Evolutionary conservation across 441 rosid species (phyloP).

Genomic region (Isatis lusitanica): DNA sequence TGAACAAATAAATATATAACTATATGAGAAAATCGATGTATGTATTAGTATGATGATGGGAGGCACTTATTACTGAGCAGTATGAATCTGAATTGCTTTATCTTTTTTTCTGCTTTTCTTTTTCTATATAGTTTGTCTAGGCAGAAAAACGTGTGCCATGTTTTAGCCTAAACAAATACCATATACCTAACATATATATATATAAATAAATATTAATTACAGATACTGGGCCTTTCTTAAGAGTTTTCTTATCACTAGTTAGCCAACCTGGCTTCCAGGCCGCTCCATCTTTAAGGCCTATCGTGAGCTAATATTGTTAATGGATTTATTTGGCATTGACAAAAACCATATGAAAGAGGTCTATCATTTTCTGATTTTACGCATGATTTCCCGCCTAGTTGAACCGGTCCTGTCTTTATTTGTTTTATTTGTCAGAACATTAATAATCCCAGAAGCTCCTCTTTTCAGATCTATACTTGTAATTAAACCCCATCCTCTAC

Average conservation of each 20-base stretch:
- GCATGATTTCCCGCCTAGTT: neutral
- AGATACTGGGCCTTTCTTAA: neutral
- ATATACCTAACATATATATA: neutral
- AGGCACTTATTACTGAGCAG: constrained; percentile 6
- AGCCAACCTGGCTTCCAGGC: constrained; percentile 6
- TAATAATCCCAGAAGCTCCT: neutral
- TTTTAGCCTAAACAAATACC: neutral
- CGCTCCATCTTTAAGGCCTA: neutral
- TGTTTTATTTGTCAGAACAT: neutral
- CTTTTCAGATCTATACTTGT: neutral
- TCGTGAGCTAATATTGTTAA: neutral
- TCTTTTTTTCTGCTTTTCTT: neutral
- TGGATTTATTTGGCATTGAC: neutral
- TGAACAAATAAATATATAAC: neutral
- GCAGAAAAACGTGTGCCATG: constrained; percentile 22
- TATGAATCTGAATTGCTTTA: constrained; percentile 3
- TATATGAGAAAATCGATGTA: neutral
- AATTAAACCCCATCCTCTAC: neutral
- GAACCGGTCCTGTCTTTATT: neutral
- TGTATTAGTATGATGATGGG: neutral
- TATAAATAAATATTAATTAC: neutral
- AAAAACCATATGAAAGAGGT: neutral
- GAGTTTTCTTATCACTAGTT: neutral
- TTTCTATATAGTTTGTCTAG: neutral
- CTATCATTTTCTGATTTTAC: neutral